Conservation (phyloP, 495 filamentous ascomycete genomes). For the Letharia columbiana region DNA sequence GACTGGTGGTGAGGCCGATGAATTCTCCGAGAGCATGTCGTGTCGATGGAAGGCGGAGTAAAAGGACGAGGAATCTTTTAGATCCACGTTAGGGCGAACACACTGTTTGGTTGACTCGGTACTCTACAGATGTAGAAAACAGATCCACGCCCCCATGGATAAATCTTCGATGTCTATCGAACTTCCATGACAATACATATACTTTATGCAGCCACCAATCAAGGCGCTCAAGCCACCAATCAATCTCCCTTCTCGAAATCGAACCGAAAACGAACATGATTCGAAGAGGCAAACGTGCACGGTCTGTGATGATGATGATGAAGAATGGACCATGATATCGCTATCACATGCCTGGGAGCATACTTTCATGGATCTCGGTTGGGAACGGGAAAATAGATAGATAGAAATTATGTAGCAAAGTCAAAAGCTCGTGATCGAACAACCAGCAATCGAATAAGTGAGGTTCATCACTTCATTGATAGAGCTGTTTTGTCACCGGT, state of each 20-base stretch:
- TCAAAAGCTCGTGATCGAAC: not conserved
- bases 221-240: not conserved
- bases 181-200: not conserved
- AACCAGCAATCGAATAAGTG: no score
- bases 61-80: no score
- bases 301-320: no score
- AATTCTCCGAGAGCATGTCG: not conserved
- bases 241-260: not conserved
- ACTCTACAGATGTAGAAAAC: no score
- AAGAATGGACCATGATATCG: not conserved
- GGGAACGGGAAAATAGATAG: not conserved
- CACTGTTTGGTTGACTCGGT: no score
- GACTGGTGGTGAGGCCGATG: not conserved
- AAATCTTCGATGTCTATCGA: not conserved
- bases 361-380: not conserved
- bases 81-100: no score
- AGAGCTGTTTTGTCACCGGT: no score
- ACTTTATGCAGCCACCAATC: not conserved
- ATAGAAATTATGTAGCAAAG: not conserved
- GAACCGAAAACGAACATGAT: not conserved
- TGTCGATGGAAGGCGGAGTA: no score
- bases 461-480: no score
- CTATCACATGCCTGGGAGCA: not conserved
- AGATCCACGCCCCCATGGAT: not conserved
- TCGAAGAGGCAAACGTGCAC: not conserved